phyloP scores from a whole-genome alignment of 1,284 basidiomycete species.

The Caloboletus firmus region DNA sequence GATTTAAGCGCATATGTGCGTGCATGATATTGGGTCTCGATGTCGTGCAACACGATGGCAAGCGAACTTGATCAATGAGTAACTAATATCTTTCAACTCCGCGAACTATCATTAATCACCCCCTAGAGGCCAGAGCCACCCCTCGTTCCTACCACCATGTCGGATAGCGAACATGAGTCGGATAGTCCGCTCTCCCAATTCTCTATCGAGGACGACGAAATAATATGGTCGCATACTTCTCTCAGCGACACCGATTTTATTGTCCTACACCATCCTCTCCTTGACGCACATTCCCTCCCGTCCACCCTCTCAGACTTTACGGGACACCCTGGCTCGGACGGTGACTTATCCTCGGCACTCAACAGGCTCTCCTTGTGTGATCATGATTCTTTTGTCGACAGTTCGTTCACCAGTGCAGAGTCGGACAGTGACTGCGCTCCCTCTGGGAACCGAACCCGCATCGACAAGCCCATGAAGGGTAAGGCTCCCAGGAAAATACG shows the following conservation, averaged over 20 bases:
- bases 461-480: neutral
- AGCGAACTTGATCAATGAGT: conserved; percentile 9
- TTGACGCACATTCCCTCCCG: conserved; percentile 15
- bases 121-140: neutral
- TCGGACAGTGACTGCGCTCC: neutral
- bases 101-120: conserved; percentile 17
- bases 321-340: conserved; percentile 9
- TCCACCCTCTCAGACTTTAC: conserved; percentile 14
- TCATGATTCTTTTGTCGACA: conserved; percentile 4
- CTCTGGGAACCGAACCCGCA: neutral
- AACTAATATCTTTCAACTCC: conserved; percentile 23
- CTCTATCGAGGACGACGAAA: conserved; percentile 27
- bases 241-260: conserved; percentile 31
- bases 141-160: conserved; percentile 14
- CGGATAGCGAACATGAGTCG: conserved; percentile 8
- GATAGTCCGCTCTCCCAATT: conserved; percentile 12
- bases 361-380: conserved; percentile 18
- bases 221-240: conserved; percentile 21
- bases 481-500: neutral
- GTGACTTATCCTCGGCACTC: conserved; percentile 12
- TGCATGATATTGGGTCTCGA: neutral
- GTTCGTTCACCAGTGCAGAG: conserved; percentile 6
- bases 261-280: conserved; percentile 26
- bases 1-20: neutral
- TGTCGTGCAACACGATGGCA: conserved; percentile 11